Evolutionary conservation across 352 stramenopile genomes (phyloP), one percentile per base, ranked within the genome.

Genomic region (Pythium utonaiense): DNA sequence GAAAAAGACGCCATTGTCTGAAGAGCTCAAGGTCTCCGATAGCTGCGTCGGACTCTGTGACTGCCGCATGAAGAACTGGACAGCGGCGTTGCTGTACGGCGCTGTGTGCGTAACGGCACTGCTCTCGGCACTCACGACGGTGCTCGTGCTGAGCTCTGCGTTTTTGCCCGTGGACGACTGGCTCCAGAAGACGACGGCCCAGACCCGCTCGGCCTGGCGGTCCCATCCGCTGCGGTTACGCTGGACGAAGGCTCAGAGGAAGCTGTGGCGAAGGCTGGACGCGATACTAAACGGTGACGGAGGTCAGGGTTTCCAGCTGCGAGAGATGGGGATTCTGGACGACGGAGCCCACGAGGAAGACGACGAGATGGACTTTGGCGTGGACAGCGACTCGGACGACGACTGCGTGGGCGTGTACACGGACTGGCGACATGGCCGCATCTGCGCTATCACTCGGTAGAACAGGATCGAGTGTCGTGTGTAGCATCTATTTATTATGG

Each of bases 371-470:
- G 40, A 47, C 40, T 27, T 47, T 47, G 17, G 40, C 17, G n/a
- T 45, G 36, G 17, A 41, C 16, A 42, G 51, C 28, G 27, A 53
- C 14, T 40, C 33, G 33, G 34, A 30, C 22, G 54, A 54, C 30
- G 58, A 82, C 60, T 88, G 78, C 51, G 8, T 67, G 3, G 45
- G 47, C n/a, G 47, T 72, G 27, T 69, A 75, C 40, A 66, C 44
- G 33, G 75, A 88, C 58, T 66, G 66, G 40, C 75, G 74, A 25
- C 68, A 77, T 52, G 63, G 66, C 42, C 67, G 82, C 31, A 56
- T 88, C 31, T 88, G 78, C 50, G 54, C 76, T 56, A 82, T 86
- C 57, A 85, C 69, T 53, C 69, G 61, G 36, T 88, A 45, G 45
- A 38, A 17, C 6, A 19, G n/a, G 7, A 42, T 25, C 5, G 4